A percentile compares a stretch with the other conserved stretches of the same genome.
These are phyloP conservation scores for Colletotrichum scovillei DNA, from an alignment of 2,329 filamentous ascomycete genomes.

Conservation along the genomic window DNA sequence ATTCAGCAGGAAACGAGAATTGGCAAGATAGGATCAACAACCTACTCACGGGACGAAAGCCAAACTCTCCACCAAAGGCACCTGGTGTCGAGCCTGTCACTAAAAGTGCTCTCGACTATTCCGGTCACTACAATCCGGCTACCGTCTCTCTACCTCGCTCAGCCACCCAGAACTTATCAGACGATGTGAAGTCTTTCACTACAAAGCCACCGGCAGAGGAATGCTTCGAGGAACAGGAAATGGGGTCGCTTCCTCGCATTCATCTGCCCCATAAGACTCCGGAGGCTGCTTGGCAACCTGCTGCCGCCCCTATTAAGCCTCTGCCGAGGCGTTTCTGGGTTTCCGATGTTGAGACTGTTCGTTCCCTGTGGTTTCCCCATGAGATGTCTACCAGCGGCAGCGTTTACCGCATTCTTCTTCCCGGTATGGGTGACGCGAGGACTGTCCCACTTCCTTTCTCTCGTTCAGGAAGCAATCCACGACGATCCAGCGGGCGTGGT, in stretches of 20 bases:
- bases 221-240: conserved; percentile 84
- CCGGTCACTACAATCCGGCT: conserved; percentile 60
- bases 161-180: neutral
- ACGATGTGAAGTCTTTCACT: conserved; percentile 50
- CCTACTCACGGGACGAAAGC: conserved; percentile 77
- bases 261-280: conserved; percentile 73
- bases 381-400: conserved; percentile 37
- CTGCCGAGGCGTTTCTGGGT: conserved; percentile 64
- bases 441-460: conserved; percentile 51
- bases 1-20: conserved; percentile 54
- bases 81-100: conserved; percentile 76
- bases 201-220: conserved; percentile 81
- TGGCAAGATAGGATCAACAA: conserved; percentile 91
- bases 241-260: conserved; percentile 79
- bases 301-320: conserved; percentile 63
- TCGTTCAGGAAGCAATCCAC: conserved; percentile 46
- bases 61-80: conserved; percentile 63
- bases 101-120: conserved; percentile 72
- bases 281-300: conserved; percentile 72
- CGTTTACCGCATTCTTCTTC: conserved; percentile 50
- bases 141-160: conserved; percentile 75
- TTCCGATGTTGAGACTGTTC: conserved; percentile 49
- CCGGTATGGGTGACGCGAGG: conserved; percentile 53
- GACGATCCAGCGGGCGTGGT: conserved; percentile 39
- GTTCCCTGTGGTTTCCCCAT: conserved; percentile 40